These are phyloP conservation scores for Lachancea waltii DNA, from an alignment of 805 yeast species.

Conservation along the genomic window DNA sequence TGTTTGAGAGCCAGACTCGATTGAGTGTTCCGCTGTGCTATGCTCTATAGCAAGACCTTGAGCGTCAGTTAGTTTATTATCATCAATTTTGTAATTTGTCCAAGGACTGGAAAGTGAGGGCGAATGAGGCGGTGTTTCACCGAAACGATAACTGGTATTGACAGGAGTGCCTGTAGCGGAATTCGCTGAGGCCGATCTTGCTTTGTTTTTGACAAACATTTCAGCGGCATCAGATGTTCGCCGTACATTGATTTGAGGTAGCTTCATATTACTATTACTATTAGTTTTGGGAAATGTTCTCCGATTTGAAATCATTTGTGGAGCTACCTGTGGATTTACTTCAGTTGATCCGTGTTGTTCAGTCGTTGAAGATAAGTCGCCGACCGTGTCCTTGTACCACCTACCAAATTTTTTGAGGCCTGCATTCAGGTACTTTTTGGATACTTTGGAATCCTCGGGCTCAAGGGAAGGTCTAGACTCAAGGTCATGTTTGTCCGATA, in stretches of 20 bases:
- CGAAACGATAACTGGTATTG: background rate
- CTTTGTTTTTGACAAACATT: constrained; percentile 28
- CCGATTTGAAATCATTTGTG: constrained; percentile 30
- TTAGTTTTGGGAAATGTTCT: constrained; percentile 24
- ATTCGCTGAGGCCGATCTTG: constrained; percentile 16
- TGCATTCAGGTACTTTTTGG: constrained; percentile 36
- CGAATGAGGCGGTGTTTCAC: background rate
- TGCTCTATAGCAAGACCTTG: too few species aligned
- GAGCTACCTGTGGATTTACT: constrained; percentile 6
- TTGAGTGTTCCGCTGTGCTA: too few species aligned
- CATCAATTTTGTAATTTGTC: background rate
- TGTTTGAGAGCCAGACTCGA: background rate
- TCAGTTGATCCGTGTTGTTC: constrained; percentile 5
- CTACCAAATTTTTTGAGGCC: constrained; percentile 57
- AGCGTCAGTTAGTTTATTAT: too few species aligned
- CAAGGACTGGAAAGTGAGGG: constrained; percentile 1
- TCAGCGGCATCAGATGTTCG: constrained; percentile 15
- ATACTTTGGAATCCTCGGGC: constrained; percentile 12
- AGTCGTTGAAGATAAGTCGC: constrained; percentile 1
- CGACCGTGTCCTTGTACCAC: constrained; percentile 47
- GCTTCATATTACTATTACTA: constrained; percentile 3
- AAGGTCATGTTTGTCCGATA: background rate
- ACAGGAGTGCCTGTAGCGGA: constrained; percentile 10
- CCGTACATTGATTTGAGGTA: constrained; percentile 3
- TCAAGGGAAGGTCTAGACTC: background rate